Conservation (phyloP, 306 rosid genomes). For the Rubus parviflorus region DNA sequence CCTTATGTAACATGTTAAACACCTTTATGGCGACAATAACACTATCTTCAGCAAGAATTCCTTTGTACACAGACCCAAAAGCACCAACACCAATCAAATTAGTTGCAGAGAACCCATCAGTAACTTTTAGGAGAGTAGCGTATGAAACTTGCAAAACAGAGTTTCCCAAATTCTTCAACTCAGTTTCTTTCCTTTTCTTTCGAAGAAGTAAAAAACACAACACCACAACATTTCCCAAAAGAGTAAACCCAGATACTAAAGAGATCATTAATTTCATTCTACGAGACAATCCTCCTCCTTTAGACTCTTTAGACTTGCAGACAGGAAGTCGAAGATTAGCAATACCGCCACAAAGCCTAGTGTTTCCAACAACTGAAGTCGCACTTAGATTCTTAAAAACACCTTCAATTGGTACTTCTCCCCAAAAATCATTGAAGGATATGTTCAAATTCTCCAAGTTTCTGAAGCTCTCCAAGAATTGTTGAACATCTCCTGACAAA, state of each 20-base stretch:
- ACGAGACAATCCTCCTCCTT: background rate
- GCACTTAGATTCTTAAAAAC: background rate
- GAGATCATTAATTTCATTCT: background rate
- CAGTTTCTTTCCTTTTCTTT: too few species aligned
- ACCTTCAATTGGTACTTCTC: background rate
- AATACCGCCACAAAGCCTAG: background rate
- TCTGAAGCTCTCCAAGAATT: background rate
- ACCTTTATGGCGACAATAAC: background rate
- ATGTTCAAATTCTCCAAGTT: too few species aligned
- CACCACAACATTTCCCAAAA: too few species aligned
- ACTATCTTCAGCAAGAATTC: background rate
- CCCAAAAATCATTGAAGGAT: background rate
- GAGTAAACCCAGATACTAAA: background rate
- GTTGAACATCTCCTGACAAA: background rate
- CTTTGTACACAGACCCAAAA: background rate
- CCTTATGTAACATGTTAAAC: background rate
- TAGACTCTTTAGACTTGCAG: background rate
- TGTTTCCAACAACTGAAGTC: background rate
- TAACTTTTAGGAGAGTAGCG: background rate
- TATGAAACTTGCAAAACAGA: background rate
- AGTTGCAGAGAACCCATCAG: background rate
- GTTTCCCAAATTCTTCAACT: too few species aligned
- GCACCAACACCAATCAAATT: background rate
- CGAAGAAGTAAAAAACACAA: too few species aligned
- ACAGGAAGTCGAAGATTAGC: background rate